These are phyloP conservation scores for Yamadazyma atlantica DNA, from an alignment of 1,139 yeast species.

Conservation along the genomic window DNA sequence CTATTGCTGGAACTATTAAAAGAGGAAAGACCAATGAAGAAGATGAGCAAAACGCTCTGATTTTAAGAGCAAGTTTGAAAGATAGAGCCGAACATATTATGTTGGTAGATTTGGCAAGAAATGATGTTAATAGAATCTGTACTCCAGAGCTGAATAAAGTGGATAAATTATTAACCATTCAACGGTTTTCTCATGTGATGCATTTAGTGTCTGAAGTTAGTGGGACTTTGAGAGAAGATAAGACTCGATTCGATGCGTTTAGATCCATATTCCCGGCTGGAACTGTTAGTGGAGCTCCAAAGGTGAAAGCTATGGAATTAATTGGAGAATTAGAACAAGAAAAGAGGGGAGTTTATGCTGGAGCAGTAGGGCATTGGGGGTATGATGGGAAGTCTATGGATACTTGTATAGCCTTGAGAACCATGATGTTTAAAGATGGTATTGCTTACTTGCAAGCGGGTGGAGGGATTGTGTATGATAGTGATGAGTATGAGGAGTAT, in stretches of 20 bases:
- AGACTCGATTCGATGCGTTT: conserved; percentile 93
- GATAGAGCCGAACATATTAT: conserved; percentile 98
- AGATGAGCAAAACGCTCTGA: conserved; percentile 79
- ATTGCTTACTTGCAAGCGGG: conserved; percentile 95
- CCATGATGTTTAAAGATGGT: conserved; percentile 93
- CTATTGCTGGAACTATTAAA: conserved; percentile 93
- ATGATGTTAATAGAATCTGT: conserved; percentile 93
- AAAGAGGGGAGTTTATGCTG: conserved; percentile 95
- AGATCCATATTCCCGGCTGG: conserved; percentile 98
- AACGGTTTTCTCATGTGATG: conserved; percentile 96
- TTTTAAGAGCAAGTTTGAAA: conserved; percentile 73
- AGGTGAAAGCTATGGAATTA: conserved; percentile 93
- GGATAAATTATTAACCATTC: conserved; percentile 84
- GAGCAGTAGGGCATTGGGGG: conserved; percentile 99
- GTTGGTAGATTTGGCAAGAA: conserved; percentile 96
- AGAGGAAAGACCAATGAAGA: conserved; percentile 91
- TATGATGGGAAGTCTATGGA: conserved; percentile 92
- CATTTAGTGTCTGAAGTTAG: conserved; percentile 94
- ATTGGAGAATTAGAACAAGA: conserved; percentile 87
- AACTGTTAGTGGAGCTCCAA: conserved; percentile 97
- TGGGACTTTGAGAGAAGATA: conserved; percentile 79
- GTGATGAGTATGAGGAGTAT: conserved; percentile 94
- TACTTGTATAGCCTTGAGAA: conserved; percentile 94
- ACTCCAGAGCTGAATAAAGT: conserved; percentile 81
- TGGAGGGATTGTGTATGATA: conserved; percentile 95